Evolutionary conservation across 2,329 filamentous ascomycete species (phyloP).

Genomic region (Cordyceps javanica): DNA sequence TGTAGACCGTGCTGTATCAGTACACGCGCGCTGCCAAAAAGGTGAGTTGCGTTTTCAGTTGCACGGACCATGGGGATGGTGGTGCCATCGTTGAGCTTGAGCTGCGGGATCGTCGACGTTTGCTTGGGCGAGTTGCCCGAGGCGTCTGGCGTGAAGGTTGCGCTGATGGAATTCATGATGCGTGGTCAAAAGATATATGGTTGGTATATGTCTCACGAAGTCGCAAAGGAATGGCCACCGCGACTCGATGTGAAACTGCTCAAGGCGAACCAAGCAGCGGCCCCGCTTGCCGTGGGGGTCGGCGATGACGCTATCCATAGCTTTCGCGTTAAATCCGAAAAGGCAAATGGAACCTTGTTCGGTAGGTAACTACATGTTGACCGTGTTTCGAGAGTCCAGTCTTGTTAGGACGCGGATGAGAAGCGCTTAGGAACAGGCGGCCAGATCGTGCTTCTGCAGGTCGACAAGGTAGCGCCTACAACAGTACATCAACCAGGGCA

Average conservation of each 20-base stretch:
- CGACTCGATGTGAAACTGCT: neutral
- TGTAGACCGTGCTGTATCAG: neutral
- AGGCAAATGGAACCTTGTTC: neutral
- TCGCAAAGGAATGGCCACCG: too few relatives aligned
- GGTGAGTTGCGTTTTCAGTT: neutral
- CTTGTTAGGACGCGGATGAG: neutral
- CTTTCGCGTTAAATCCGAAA: neutral
- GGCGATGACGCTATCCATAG: conserved; percentile 3
- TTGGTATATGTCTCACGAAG: neutral
- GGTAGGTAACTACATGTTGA: neutral
- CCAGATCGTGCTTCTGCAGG: neutral
- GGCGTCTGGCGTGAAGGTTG: conserved; percentile 33
- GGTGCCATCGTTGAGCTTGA: conserved; percentile 69
- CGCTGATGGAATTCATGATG: conserved; percentile 37
- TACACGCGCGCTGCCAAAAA: conserved; percentile 14
- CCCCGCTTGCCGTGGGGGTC: conserved; percentile 2
- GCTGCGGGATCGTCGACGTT: conserved; percentile 40
- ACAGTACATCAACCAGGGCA: too few relatives aligned
- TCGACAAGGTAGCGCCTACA: too few relatives aligned
- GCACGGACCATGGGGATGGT: conserved; percentile 59
- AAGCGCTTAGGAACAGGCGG: neutral
- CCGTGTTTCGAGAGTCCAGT: neutral
- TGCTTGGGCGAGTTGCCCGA: conserved; percentile 36
- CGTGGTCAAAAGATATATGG: neutral
- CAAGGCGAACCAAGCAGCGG: neutral